Conservation (phyloP, 2,329 filamentous ascomycete genomes). For the Hansfordia pulvinata region DNA sequence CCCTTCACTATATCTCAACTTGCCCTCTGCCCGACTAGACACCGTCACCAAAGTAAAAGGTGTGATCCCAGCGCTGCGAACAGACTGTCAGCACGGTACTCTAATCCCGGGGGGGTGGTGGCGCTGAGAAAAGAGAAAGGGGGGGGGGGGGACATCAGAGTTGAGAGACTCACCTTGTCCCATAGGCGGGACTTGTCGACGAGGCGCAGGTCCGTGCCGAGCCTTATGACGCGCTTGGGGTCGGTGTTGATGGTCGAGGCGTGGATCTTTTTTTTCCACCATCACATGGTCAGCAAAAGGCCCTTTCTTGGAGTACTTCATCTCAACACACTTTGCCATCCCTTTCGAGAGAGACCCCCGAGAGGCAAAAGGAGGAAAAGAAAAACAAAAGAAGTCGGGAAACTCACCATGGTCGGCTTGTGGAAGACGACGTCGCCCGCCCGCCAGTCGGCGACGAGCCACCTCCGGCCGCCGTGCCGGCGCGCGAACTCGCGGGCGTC, state of each 20-base stretch:
- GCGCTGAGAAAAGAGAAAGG: no score
- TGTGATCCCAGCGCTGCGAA: no score
- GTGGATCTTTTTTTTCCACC: no score
- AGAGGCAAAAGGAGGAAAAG: no score
- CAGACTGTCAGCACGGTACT: no score
- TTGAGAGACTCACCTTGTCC: slow-evolving; percentile 24
- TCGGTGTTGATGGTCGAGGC: slow-evolving; percentile 42
- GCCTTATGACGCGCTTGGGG: slow-evolving; percentile 32
- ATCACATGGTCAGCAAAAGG: no score
- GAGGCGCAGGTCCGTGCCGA: slow-evolving; percentile 42
- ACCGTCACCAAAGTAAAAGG: no score
- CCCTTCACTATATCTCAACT: no score
- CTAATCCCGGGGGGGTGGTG: no score
- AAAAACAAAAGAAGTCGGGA: no score
- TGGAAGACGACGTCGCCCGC: slow-evolving; percentile 26
- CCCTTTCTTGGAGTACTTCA: slow-evolving; percentile 2
- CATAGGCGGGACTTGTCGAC: slow-evolving; percentile 35
- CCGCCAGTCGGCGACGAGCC: slow-evolving; percentile 23
- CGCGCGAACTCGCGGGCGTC: slow-evolving; percentile 24
- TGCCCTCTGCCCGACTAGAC: no score
- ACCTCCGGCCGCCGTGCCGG: slow-evolving; percentile 13
- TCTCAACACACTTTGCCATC: neutral
- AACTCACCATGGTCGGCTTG: slow-evolving; percentile 18
- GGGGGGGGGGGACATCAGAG: neutral
- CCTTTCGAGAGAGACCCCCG: neutral